phyloP scores from a whole-genome alignment of 306 rosid genomes.

The Cercis canadensis region DNA sequence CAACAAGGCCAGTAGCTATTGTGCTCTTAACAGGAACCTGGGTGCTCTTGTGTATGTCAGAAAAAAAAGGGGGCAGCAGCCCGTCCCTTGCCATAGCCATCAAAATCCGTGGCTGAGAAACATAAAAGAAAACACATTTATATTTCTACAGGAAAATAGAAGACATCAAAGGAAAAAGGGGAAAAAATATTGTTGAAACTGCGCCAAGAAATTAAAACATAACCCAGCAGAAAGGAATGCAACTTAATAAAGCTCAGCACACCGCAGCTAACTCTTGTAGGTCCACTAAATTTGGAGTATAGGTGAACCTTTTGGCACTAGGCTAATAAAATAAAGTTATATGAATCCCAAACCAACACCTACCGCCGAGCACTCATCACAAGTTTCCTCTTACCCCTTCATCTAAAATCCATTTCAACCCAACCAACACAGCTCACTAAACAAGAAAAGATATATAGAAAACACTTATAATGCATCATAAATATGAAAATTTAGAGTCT shows the following conservation, averaged over 20 bases:
- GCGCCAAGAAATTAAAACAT: conserved; percentile 14
- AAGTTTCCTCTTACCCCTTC: conserved; percentile 3
- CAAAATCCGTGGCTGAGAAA: conserved; percentile 54
- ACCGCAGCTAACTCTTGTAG: conserved; percentile 7
- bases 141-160: conserved; percentile 8
- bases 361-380: conserved; percentile 1
- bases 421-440: conserved; percentile 2
- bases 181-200: conserved; percentile 1
- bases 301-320: neutral
- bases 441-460: conserved; percentile 1
- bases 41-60: conserved; percentile 43
- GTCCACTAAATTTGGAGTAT: neutral
- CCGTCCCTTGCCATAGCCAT: conserved; percentile 67
- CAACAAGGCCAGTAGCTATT: conserved; percentile 71
- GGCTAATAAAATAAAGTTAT: neutral
- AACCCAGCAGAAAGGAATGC: conserved; percentile 21
- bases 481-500: too few relatives aligned
- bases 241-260: conserved; percentile 3
- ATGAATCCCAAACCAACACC: conserved; percentile 3
- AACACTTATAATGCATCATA: too few relatives aligned
- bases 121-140: conserved; percentile 25
- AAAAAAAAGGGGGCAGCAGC: conserved; percentile 49
- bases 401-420: conserved; percentile 6
- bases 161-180: neutral
- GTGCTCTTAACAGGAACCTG: conserved; percentile 56